Evolutionary conservation across 192 early-diverging fungal genomes (phyloP).

Genomic region (Linnemannia zychae): DNA sequence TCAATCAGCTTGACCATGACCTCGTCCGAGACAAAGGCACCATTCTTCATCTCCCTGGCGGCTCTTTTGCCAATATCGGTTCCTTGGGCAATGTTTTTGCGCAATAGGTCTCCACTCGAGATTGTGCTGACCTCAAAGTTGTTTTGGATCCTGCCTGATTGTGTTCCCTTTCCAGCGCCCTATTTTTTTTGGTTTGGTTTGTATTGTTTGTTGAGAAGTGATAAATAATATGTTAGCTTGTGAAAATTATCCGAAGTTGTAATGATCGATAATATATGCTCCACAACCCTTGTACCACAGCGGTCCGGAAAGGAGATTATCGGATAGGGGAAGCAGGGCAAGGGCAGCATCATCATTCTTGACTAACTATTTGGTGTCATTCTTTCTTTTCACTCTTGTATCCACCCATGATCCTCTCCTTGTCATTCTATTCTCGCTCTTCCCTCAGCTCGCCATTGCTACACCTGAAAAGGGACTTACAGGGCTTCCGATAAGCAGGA

Average conservation of each 20-base stretch:
- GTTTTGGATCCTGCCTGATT: conserved; percentile 80
- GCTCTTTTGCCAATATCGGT: conserved; percentile 73
- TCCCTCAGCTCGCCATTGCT: too few species aligned
- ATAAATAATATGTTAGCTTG: not conserved
- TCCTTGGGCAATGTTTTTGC: conserved; percentile 81
- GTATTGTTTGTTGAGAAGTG: not conserved
- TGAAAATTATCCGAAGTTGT: not conserved
- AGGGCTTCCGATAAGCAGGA: conserved; percentile 82
- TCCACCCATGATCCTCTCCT: not conserved
- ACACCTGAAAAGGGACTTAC: conserved; percentile 61
- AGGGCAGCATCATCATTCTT: not conserved
- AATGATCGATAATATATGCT: not conserved
- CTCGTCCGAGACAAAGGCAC: conserved; percentile 79
- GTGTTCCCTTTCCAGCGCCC: conserved; percentile 94
- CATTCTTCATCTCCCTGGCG: conserved; percentile 64
- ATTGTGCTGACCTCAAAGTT: conserved; percentile 78
- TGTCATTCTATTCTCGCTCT: not conserved
- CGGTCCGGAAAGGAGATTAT: not conserved
- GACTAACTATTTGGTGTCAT: not conserved
- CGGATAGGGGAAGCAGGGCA: conserved; percentile 13
- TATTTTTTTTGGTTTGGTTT: conserved; percentile 9
- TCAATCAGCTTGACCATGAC: conserved; percentile 76
- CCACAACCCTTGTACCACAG: not conserved
- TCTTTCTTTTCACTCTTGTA: not conserved
- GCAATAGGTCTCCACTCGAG: conserved; percentile 91